These are phyloP conservation scores for Apophysomyces elegans DNA, from an alignment of 371 early-diverging fungal species.

Conservation along the genomic window DNA sequence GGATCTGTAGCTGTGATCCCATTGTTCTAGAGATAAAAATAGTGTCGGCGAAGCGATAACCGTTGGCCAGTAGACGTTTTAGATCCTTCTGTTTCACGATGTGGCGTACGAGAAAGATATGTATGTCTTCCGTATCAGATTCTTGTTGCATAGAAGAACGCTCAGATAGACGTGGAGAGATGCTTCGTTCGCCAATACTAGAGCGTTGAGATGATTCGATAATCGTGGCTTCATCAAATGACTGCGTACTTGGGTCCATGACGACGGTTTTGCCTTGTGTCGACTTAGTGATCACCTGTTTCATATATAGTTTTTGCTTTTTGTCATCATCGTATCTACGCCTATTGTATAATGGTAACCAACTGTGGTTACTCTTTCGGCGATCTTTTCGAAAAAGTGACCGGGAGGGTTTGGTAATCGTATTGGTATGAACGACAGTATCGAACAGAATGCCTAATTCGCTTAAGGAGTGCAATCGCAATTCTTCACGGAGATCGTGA, in stretches of 20 bases:
- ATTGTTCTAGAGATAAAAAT: conserved; percentile 44
- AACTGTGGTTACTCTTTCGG: conserved; percentile 6
- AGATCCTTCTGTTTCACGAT: conserved; percentile 28
- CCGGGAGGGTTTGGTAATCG: conserved; percentile 18
- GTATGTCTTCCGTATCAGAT: conserved; percentile 30
- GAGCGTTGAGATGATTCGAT: conserved; percentile 22
- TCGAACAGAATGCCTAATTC: conserved; percentile 43
- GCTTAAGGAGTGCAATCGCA: conserved; percentile 23
- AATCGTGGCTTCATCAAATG: conserved; percentile 18
- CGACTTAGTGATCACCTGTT: conserved; percentile 1
- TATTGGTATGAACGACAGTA: conserved; percentile 33
- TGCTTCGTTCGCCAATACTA: not conserved
- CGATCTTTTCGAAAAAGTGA: conserved; percentile 14
- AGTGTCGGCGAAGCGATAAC: conserved; percentile 49
- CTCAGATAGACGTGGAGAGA: not conserved
- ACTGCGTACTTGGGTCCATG: not conserved
- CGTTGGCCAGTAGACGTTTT: conserved; percentile 32
- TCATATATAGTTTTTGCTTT: not conserved
- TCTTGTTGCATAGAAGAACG: conserved; percentile 8
- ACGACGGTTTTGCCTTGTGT: not conserved
- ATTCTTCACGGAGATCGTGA: conserved; percentile 28
- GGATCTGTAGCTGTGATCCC: conserved; percentile 37
- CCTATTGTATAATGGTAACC: conserved; percentile 10
- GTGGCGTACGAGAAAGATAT: conserved; percentile 42
- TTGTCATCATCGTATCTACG: not conserved